phyloP scores from a whole-genome alignment of 106 monocot species.

The Allium fistulosum region DNA sequence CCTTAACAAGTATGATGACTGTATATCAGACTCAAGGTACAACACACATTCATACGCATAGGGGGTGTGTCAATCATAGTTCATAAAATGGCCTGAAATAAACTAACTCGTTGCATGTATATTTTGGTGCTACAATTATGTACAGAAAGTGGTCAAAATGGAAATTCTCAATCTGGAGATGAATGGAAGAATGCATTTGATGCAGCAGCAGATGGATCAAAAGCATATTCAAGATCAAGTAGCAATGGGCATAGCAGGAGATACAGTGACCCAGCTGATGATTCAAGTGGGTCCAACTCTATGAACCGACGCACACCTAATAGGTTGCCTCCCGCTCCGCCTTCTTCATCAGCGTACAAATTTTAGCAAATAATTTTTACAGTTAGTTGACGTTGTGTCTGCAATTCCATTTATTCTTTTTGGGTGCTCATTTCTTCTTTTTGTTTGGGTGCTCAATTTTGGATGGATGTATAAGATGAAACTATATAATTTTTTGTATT shows the following conservation, averaged over 20 bases:
- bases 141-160: slow-evolving; percentile 35
- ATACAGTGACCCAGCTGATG: slow-evolving; percentile 51
- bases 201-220: slow-evolving; percentile 61
- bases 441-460: slow-evolving; percentile 2
- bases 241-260: slow-evolving; percentile 44
- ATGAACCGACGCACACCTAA: slow-evolving; percentile 86
- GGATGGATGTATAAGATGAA: background rate
- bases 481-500: too few relatives aligned
- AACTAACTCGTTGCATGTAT: too few relatives aligned
- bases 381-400: background rate
- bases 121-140: background rate
- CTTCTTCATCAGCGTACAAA: slow-evolving; percentile 32
- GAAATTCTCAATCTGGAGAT: slow-evolving; percentile 10
- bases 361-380: slow-evolving; percentile 20
- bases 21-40: too few relatives aligned
- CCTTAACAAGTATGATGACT: too few relatives aligned
- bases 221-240: slow-evolving; percentile 33
- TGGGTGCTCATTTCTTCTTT: slow-evolving; percentile 7
- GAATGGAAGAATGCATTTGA: slow-evolving; percentile 94
- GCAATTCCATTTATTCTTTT: slow-evolving; percentile 11
- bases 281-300: slow-evolving; percentile 42
- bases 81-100: too few relatives aligned
- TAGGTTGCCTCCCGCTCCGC: slow-evolving; percentile 76
- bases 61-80: too few relatives aligned
- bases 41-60: too few relatives aligned